These are phyloP conservation scores for Chaetomium strumarium DNA, from an alignment of 2,329 filamentous ascomycete species.

Conservation along the genomic window DNA sequence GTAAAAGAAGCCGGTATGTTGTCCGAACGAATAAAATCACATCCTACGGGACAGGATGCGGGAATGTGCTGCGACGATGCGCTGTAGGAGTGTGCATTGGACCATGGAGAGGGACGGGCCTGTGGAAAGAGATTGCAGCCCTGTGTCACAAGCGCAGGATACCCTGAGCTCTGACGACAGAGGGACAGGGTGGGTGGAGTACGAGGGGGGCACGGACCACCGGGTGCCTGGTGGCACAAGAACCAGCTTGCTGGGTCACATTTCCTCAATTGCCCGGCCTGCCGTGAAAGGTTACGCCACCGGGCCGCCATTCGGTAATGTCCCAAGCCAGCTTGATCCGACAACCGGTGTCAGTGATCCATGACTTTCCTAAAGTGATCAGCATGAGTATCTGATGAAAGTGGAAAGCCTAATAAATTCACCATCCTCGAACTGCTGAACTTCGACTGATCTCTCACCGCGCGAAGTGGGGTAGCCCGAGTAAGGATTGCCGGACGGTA, in stretches of 20 bases:
- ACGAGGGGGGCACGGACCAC: no score
- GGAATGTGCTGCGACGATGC: conserved; percentile 8
- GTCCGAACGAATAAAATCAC: neutral
- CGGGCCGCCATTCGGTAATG: neutral
- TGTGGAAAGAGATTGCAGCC: conserved; percentile 21
- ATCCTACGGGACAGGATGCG: conserved; percentile 8
- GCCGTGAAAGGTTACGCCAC: neutral
- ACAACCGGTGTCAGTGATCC: no score
- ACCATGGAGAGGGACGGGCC: conserved; percentile 13
- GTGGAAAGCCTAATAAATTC: no score
- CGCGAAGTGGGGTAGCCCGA: no score
- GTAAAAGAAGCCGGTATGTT: neutral
- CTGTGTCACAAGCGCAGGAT: conserved; percentile 12
- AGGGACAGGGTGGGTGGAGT: no score
- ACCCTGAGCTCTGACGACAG: conserved; percentile 22
- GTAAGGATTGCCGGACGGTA: neutral
- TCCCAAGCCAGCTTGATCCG: neutral
- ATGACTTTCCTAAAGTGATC: no score
- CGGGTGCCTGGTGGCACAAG: conserved; percentile 6
- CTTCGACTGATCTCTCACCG: no score
- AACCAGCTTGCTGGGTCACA: conserved; percentile 3
- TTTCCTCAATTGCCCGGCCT: neutral
- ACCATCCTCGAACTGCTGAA: no score
- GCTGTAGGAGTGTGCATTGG: conserved; percentile 16
- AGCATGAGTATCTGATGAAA: no score